Base-by-base conservation (phyloP, 2,329 filamentous ascomycete species). In the Ascocoryne sarcoides region DNA sequence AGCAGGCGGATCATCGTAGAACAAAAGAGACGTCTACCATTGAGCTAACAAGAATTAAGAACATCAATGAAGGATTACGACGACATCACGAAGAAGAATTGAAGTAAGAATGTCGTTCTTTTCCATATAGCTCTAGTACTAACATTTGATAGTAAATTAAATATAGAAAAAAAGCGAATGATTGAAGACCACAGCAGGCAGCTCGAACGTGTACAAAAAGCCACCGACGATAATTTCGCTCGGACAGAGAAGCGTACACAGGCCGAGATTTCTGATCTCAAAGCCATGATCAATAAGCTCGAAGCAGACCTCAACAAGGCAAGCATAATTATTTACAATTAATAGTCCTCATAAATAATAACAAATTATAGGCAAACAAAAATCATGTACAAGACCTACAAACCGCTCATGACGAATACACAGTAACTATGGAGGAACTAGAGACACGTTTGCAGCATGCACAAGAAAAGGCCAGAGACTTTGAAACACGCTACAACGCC, bases 1-100 rank as follows among this genome's bases (percentile, higher is more conserved):
- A 88, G 55, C 77, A 83, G 54, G 75, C 79, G 5, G 81, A 88
- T 46, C 81, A 85, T 59, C 73, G 75, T 18, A 77, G 74, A 47
- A 72, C 75, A 2, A 82, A 79, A 46, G 78, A 83, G 43, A 67
- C 67, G 2, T 66, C 64, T 14, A 60, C 64, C 5, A 59, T 72
- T 12, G 79, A 84, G 45, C 51, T 79, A 16, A 52, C 62, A 2
- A 63, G 58, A 38, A 55, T 66, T 5, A 63, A 63, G 44, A 52
- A 62, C 23, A 52, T 82, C 49, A 85, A 86, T 41, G 81, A 90
- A 36, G 73, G 74, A 5, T 65, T 89, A 14, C 83, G 86, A 51
- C 70, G 70, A 34, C 73, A 78, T 23, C 83, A 92, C 53, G 77
- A 82, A 38, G 72, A 76, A 28, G 81, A 87, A 41, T 50, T 82